Evolutionary conservation across 169 alveolate genomes (phyloP).

Genomic region (Plasmodium billcollinsi): DNA sequence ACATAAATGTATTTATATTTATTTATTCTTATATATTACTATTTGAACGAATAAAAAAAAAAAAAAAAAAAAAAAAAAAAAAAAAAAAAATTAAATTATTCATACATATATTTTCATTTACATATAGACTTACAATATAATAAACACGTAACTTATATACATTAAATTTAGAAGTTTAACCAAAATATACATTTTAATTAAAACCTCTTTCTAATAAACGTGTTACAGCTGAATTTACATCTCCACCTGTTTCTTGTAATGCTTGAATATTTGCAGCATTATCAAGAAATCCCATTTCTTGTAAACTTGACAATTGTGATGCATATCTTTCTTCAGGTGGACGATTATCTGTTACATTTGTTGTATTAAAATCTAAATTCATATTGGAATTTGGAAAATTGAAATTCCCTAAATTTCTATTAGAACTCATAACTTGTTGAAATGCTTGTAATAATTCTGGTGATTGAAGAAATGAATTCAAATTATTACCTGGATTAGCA

Average conservation of each 20-base stretch:
- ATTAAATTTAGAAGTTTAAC: background rate
- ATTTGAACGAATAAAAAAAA: conserved; percentile 1
- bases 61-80: conserved; percentile 1
- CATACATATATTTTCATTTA: conserved; percentile 2
- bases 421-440: conserved; percentile 61
- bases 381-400: conserved; percentile 24
- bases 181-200: conserved; percentile 69
- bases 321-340: conserved; percentile 90
- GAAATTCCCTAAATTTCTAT: conserved; percentile 67
- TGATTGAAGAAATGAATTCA: conserved; percentile 61
- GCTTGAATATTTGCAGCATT: conserved; percentile 94
- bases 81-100: background rate
- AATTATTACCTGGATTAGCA: conserved; percentile 14
- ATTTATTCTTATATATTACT: too few relatives aligned
- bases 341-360: conserved; percentile 81
- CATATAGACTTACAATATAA: background rate
- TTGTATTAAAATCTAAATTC: conserved; percentile 44
- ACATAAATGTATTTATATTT: too few relatives aligned
- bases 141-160: background rate
- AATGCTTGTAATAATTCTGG: conserved; percentile 66
- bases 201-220: conserved; percentile 90
- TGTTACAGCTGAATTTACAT: conserved; percentile 95
- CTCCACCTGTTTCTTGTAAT: conserved; percentile 94
- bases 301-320: conserved; percentile 90
- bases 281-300: conserved; percentile 97